Percentiles rank a stretch among this genome's conserved stretches.
phyloP scores from a whole-genome alignment of 495 filamentous ascomycete species.

The Penicillium pancosmium region DNA sequence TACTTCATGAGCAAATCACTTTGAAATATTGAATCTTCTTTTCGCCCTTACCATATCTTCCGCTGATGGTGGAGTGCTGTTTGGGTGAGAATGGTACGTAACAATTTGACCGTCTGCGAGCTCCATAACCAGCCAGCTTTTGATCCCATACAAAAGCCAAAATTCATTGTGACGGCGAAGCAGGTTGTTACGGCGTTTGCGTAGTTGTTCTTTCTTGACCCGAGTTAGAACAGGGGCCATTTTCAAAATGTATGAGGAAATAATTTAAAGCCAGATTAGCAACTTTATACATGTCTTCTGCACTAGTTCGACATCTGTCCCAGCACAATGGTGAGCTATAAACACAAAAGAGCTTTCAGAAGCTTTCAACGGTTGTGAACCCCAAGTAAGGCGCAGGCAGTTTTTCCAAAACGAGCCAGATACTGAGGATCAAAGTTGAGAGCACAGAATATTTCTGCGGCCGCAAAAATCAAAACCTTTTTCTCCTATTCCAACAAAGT shows the following conservation, averaged over 20 bases:
- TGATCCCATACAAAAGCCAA: conserved; percentile 21
- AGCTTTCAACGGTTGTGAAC: neutral
- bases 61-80: neutral
- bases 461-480: neutral
- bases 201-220: conserved; percentile 23
- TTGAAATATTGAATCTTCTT: neutral
- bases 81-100: conserved; percentile 13
- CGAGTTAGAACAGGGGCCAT: conserved; percentile 6
- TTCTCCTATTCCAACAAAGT: too few relatives aligned
- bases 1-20: neutral
- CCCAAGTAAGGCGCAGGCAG: too few relatives aligned
- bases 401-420: neutral
- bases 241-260: neutral
- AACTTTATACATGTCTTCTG: neutral
- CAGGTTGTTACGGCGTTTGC: conserved; percentile 24
- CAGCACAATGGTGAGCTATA: neutral
- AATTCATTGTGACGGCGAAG: conserved; percentile 22
- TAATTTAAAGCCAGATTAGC: neutral
- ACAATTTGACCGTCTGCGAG: conserved; percentile 4
- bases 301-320: neutral
- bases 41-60: conserved; percentile 7
- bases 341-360: neutral
- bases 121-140: conserved; percentile 14
- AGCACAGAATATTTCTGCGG: neutral
- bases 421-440: neutral